Evolutionary conservation across 2,329 filamentous ascomycete species (phyloP).

Genomic region (Trichophyton simii): DNA sequence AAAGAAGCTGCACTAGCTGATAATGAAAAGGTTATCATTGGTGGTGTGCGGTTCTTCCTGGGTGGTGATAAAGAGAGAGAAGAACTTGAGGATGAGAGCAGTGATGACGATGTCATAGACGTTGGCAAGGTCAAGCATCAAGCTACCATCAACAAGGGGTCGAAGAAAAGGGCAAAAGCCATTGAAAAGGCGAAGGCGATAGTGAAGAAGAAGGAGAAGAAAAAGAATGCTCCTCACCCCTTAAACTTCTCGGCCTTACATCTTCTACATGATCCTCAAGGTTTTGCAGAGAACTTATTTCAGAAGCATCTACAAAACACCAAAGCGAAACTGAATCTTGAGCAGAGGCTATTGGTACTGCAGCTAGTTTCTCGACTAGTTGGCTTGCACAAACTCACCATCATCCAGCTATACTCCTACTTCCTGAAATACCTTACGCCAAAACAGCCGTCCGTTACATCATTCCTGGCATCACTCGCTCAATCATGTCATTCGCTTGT

Average conservation of each 20-base stretch:
- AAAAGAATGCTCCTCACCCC: conserved; percentile 74
- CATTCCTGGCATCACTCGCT: conserved; percentile 81
- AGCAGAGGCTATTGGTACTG: conserved; percentile 79
- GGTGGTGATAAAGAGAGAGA: conserved; percentile 93
- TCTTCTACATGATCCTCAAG: conserved; percentile 84
- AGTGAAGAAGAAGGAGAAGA: conserved; percentile 69
- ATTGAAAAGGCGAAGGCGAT: conserved; percentile 72
- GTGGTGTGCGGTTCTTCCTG: conserved; percentile 85
- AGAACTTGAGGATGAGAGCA: conserved; percentile 78
- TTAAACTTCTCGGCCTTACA: conserved; percentile 96
- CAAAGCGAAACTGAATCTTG: conserved; percentile 72
- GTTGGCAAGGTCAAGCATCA: conserved; percentile 74
- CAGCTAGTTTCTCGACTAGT: conserved; percentile 85
- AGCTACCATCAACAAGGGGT: conserved; percentile 89
- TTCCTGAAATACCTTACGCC: conserved; percentile 87
- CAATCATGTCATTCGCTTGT: conserved; percentile 86
- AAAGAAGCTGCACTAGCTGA: conserved; percentile 80
- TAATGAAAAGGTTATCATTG: conserved; percentile 82
- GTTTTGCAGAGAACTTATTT: conserved; percentile 82
- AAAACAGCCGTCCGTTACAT: conserved; percentile 78
- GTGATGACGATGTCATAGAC: conserved; percentile 63
- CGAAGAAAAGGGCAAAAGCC: conserved; percentile 68
- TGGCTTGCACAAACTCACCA: conserved; percentile 80
- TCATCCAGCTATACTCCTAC: conserved; percentile 88
- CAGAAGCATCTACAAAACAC: conserved; percentile 79